phyloP scores from a whole-genome alignment of 805 yeast species.

The Brettanomyces anomalus region DNA sequence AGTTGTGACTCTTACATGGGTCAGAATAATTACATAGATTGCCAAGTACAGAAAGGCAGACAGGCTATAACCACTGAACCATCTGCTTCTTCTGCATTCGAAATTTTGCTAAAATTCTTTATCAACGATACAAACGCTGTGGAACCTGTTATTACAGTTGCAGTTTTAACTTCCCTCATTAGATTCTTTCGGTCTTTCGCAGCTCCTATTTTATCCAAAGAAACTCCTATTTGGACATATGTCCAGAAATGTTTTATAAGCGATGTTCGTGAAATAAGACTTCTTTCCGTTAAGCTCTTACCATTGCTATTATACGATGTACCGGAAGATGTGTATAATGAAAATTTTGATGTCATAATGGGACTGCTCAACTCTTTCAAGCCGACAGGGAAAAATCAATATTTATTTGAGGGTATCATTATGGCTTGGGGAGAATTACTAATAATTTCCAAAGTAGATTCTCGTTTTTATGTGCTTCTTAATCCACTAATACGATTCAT shows the following conservation, averaged over 20 bases:
- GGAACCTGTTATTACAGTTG: slow-evolving; percentile 26
- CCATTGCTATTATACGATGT: slow-evolving; percentile 42
- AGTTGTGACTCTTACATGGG: slow-evolving; percentile 25
- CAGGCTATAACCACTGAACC: slow-evolving; percentile 12
- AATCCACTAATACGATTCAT: slow-evolving; percentile 58
- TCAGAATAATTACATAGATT: not conserved
- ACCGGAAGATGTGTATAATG: slow-evolving; percentile 31
- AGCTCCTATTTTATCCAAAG: slow-evolving; percentile 32
- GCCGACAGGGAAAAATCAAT: slow-evolving; percentile 20
- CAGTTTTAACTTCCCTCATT: slow-evolving; percentile 36
- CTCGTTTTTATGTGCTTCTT: slow-evolving; percentile 55
- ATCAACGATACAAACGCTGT: slow-evolving; percentile 11
- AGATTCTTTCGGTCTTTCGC: slow-evolving; percentile 44
- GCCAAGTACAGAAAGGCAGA: slow-evolving; percentile 17
- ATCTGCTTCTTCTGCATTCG: slow-evolving; percentile 18
- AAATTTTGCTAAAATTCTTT: slow-evolving; percentile 19
- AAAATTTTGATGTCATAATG: slow-evolving; percentile 37
- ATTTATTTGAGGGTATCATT: slow-evolving; percentile 50
- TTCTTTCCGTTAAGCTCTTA: slow-evolving; percentile 41
- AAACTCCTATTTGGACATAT: slow-evolving; percentile 29
- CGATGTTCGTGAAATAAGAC: slow-evolving; percentile 46
- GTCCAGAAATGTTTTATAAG: slow-evolving; percentile 30
- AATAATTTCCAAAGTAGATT: slow-evolving; percentile 48
- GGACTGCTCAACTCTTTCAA: slow-evolving; percentile 33
- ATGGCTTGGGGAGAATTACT: slow-evolving; percentile 61